Base-by-base conservation (phyloP, 2,329 filamentous ascomycete species). In the Hortaea sp. region DNA sequence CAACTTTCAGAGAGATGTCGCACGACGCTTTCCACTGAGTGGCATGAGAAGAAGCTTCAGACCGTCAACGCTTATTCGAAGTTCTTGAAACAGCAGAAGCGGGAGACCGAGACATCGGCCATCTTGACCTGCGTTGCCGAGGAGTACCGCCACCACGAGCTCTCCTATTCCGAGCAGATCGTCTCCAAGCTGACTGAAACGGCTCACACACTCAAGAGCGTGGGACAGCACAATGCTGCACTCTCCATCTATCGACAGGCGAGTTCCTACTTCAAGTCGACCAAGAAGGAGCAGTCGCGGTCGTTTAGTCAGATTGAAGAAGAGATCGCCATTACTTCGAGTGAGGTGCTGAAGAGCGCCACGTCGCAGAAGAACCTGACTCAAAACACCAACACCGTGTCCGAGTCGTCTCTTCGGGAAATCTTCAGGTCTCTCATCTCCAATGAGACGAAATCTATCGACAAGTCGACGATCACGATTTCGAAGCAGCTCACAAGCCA, bases 1-100 rank as follows among this genome's bases (percentile, higher is more conserved):
- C 68, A 68, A n/a, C 61, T 70, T 1, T 73, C 69, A n/a, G 64
- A 64, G 37, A 68, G 69, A 45, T 72, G 66, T 48, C 70, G 69
- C 27, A 57, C 59, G 7, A 64, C 68, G 27, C 64, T 65, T 37
- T 67, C 69, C 1, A 56, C 66, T 4, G 63, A 70, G 34, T 73
- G 67, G 66, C 72, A 75, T 45, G 65, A 71, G 54, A 67, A 65
- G 54, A 75, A 74, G 53, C 60, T 75, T 27, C 64, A 70, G 42
- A 59, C 69, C 13, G 65, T 70, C 5, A 61, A 71, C n/a, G 59
- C 63, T 1, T 76, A 75, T 49, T 65, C 69, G 5, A 63, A 65
- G 12, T 75, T 73, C 52, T 56, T 76, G n/a, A 64, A 69, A 30
- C 55, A 59, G 0, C 70, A 72, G 42, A 70, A 71, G 51, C 64